Evolutionary conservation across 345 rosid species (phyloP).

Genomic region (Lepidium aucheri): DNA sequence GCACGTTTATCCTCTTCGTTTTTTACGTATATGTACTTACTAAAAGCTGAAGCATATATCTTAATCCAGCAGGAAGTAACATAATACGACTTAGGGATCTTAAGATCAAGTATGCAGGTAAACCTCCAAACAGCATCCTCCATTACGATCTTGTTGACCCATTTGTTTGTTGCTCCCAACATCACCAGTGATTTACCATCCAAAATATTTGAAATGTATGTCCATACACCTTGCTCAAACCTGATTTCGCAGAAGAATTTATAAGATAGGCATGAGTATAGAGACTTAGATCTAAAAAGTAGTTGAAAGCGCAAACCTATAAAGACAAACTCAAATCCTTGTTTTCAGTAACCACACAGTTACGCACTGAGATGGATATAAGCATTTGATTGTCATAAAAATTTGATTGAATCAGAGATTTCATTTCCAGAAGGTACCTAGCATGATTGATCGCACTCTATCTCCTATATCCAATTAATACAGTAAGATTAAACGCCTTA

Average conservation of each 20-base stretch:
- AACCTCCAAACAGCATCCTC: slow-evolving; percentile 73
- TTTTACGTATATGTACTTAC: slow-evolving; percentile 26
- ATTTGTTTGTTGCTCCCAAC: slow-evolving; percentile 57
- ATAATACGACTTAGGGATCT: slow-evolving; percentile 41
- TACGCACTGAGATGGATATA: not conserved
- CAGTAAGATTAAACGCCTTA: not conserved
- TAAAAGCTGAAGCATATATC: slow-evolving; percentile 66
- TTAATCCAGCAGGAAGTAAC: slow-evolving; percentile 55
- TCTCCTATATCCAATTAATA: not conserved
- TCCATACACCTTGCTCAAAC: slow-evolving; percentile 72
- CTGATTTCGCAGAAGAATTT: slow-evolving; percentile 26
- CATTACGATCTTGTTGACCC: slow-evolving; percentile 60
- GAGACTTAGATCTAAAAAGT: not conserved
- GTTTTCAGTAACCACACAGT: slow-evolving; percentile 3
- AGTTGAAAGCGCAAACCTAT: not conserved
- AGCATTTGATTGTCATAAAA: not conserved
- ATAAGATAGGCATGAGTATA: not conserved
- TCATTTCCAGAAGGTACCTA: not conserved
- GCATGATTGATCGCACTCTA: slow-evolving; percentile 5
- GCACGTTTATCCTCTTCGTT: not conserved
- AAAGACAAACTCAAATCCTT: slow-evolving; percentile 1
- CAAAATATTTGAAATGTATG: slow-evolving; percentile 65
- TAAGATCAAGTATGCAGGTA: slow-evolving; percentile 89
- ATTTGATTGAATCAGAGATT: not conserved
- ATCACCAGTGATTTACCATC: slow-evolving; percentile 74